phyloP scores from a whole-genome alignment of 1,284 basidiomycete genomes.

The Ustanciosporium gigantosporum region DNA sequence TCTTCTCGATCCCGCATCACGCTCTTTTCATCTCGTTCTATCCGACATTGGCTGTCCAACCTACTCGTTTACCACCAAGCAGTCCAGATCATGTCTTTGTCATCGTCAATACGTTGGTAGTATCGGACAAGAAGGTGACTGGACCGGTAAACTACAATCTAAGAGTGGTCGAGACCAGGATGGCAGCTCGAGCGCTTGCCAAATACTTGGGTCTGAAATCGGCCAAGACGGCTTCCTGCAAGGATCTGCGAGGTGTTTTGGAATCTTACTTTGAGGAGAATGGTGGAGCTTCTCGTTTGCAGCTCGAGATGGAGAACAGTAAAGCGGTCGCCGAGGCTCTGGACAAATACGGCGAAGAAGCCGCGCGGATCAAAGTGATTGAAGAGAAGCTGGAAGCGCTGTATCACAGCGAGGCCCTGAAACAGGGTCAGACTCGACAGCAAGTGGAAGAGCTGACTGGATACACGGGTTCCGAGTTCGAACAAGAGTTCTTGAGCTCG shows the following conservation, averaged over 20 bases:
- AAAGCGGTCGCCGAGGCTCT: conserved; percentile 14
- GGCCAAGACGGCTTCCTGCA: conserved; percentile 2
- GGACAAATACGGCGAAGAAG: conserved; percentile 45
- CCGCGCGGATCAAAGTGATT: conserved; percentile 42
- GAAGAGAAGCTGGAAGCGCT: conserved; percentile 27
- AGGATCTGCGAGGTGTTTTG: conserved; percentile 43
- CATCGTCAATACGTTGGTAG: conserved; percentile 57
- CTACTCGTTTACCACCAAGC: conserved; percentile 35
- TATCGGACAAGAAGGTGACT: conserved; percentile 57
- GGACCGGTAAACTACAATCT: conserved; percentile 59
- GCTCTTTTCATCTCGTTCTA: conserved; percentile 57
- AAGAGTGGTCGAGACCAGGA: conserved; percentile 54
- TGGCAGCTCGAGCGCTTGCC: conserved; percentile 45
- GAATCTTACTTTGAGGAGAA: conserved; percentile 45
- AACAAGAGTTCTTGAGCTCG: conserved; percentile 46
- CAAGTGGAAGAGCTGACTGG: conserved; percentile 49
- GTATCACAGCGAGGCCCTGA: conserved; percentile 1
- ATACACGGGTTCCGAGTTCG: conserved; percentile 38
- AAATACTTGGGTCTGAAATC: conserved; percentile 16
- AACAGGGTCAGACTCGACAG: conserved; percentile 21
- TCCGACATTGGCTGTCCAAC: conserved; percentile 35
- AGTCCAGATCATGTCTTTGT: conserved; percentile 44
- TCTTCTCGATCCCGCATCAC: conserved; percentile 50
- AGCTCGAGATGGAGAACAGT: conserved; percentile 25
- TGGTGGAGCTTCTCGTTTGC: conserved; percentile 10